A percentile compares a stretch with the other conserved stretches of the same genome.
These are phyloP conservation scores for Graphiopsis chlorocephala DNA, from an alignment of 2,329 filamentous ascomycete species.

Conservation along the genomic window DNA sequence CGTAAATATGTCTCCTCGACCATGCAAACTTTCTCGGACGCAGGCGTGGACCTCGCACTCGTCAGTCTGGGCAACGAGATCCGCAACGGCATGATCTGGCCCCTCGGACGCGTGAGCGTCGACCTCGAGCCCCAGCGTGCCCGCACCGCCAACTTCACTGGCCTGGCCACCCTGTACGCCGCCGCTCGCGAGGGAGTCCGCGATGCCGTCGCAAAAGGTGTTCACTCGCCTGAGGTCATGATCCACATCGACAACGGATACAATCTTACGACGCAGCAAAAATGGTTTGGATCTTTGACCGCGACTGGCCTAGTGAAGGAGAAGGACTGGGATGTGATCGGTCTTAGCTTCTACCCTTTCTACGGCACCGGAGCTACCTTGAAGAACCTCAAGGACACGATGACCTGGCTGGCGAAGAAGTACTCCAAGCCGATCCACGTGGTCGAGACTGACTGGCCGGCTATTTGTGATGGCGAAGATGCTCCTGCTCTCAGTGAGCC, in stretches of 20 bases:
- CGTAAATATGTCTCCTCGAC: conserved; percentile 37
- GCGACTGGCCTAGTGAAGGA: conserved; percentile 30
- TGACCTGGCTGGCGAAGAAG: conserved; percentile 28
- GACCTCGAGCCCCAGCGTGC: conserved; percentile 34
- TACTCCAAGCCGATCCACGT: conserved; percentile 35
- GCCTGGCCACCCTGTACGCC: conserved; percentile 32
- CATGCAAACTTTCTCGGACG: conserved; percentile 40
- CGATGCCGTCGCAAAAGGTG: conserved; percentile 33
- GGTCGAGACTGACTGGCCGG: conserved; percentile 35
- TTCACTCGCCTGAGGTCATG: conserved; percentile 33
- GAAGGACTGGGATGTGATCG: conserved; percentile 32
- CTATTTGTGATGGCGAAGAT: conserved; percentile 25
- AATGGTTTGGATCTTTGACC: conserved; percentile 33
- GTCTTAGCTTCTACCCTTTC: conserved; percentile 30
- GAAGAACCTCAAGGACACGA: conserved; percentile 26
- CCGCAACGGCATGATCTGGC: conserved; percentile 40
- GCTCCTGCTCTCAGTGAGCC: conserved; percentile 34
- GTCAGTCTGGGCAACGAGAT: conserved; percentile 44
- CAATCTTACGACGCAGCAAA: conserved; percentile 30
- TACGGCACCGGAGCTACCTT: conserved; percentile 34
- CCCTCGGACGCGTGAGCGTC: conserved; percentile 35
- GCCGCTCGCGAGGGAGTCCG: conserved; percentile 32
- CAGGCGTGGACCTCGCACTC: conserved; percentile 40
- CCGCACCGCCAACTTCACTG: conserved; percentile 35
- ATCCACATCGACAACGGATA: conserved; percentile 38